These are phyloP conservation scores for Ophiostoma perfectum DNA, from an alignment of 2,329 filamentous ascomycete genomes.

Conservation along the genomic window DNA sequence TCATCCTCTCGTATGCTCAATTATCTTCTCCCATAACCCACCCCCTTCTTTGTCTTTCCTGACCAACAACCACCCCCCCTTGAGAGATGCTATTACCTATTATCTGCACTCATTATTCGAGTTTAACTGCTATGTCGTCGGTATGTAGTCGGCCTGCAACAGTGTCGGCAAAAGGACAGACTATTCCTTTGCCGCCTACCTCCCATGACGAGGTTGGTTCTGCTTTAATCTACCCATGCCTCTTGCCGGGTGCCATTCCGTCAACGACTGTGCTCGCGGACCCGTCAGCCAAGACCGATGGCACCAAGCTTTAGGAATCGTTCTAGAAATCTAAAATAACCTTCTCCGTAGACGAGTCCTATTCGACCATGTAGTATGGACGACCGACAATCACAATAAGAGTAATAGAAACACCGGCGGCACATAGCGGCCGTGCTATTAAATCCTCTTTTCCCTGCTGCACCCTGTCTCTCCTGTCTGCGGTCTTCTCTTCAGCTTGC, in stretches of 20 bases:
- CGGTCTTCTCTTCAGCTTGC: not conserved
- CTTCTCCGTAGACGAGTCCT: not conserved
- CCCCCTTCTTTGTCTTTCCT: too few relatives aligned
- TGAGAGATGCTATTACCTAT: too few relatives aligned
- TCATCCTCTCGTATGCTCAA: too few relatives aligned
- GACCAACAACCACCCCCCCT: too few relatives aligned
- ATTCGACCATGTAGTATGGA: not conserved
- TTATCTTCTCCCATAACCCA: too few relatives aligned
- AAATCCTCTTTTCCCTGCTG: not conserved
- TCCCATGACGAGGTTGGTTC: not conserved
- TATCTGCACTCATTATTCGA: too few relatives aligned
- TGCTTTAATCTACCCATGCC: not conserved
- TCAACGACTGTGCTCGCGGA: not conserved
- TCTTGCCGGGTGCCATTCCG: not conserved
- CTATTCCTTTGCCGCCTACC: not conserved
- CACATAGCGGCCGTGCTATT: not conserved
- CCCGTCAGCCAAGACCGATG: not conserved
- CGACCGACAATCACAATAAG: slow-evolving; percentile 1
- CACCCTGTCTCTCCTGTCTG: not conserved
- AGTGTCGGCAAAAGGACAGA: too few relatives aligned
- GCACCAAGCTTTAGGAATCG: not conserved
- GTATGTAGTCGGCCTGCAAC: too few relatives aligned
- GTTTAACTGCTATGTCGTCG: too few relatives aligned
- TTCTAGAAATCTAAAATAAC: not conserved
- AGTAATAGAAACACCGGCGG: not conserved